These are phyloP conservation scores for Knufia petricola DNA, from an alignment of 2,329 filamentous ascomycete species.

Conservation along the genomic window DNA sequence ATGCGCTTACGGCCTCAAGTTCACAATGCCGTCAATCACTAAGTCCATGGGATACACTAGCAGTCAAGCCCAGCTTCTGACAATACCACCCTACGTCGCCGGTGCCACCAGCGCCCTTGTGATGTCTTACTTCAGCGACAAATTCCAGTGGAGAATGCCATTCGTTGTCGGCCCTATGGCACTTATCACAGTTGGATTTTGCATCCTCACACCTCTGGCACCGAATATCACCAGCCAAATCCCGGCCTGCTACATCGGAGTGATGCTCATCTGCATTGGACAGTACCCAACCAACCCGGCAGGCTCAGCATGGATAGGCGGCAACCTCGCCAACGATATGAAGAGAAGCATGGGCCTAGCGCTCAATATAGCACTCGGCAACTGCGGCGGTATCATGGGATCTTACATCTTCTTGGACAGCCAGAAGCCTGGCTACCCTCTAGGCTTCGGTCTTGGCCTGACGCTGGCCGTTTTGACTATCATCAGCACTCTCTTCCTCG, in stretches of 20 bases:
- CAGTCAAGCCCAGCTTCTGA: slow-evolving; percentile 59
- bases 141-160: slow-evolving; percentile 23
- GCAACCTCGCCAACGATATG: slow-evolving; percentile 26
- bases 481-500: slow-evolving; percentile 26
- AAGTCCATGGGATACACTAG: slow-evolving; percentile 47
- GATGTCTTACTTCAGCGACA: slow-evolving; percentile 65
- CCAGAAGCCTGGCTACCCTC: slow-evolving; percentile 26
- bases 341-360: slow-evolving; percentile 25
- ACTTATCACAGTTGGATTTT: slow-evolving; percentile 16
- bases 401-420: slow-evolving; percentile 30
- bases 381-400: slow-evolving; percentile 27
- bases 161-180: slow-evolving; percentile 20
- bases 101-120: slow-evolving; percentile 59
- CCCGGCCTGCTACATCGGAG: slow-evolving; percentile 25
- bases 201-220: slow-evolving; percentile 18
- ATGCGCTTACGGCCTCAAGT: slow-evolving; percentile 64
- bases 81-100: slow-evolving; percentile 63
- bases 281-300: slow-evolving; percentile 28
- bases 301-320: slow-evolving; percentile 23
- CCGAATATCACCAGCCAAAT: slow-evolving; percentile 16
- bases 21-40: slow-evolving; percentile 74
- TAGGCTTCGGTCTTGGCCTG: slow-evolving; percentile 31
- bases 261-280: slow-evolving; percentile 23
- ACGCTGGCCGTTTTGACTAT: slow-evolving; percentile 28
- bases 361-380: slow-evolving; percentile 26